Evolutionary conservation across 768 basidiomycete genomes (phyloP).

Genomic region (Phaeotremella skinneri): DNA sequence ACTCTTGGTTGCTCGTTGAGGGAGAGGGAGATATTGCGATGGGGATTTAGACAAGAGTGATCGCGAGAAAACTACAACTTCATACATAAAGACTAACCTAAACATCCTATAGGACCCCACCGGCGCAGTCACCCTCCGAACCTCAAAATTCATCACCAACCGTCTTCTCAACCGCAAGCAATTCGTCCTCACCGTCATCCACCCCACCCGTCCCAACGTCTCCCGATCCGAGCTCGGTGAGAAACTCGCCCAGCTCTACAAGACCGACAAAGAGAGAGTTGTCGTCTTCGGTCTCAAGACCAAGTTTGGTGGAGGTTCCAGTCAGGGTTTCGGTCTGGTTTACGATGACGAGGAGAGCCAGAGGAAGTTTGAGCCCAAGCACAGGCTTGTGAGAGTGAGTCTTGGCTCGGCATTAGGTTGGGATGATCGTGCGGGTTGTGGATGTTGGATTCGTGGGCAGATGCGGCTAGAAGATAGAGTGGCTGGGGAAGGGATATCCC

Average conservation of each 20-base stretch:
- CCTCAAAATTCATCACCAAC: slow-evolving; percentile 99
- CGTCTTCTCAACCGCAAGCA: slow-evolving; percentile 92
- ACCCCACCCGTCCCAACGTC: slow-evolving; percentile 93
- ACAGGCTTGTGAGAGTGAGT: slow-evolving; percentile 90
- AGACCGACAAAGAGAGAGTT: slow-evolving; percentile 83
- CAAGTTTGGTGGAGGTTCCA: slow-evolving; percentile 95
- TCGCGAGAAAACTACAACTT: background rate
- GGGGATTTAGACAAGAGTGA: background rate
- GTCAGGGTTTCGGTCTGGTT: slow-evolving; percentile 94
- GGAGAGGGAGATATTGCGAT: background rate
- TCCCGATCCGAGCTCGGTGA: slow-evolving; percentile 86
- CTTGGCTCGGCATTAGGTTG: background rate
- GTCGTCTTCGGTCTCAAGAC: slow-evolving; percentile 91
- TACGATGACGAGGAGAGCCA: slow-evolving; percentile 94
- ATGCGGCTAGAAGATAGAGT: too few relatives aligned
- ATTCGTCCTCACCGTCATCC: slow-evolving; percentile 70
- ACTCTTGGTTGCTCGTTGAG: background rate
- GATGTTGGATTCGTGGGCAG: too few relatives aligned
- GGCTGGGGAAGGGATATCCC: too few relatives aligned
- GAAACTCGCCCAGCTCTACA: slow-evolving; percentile 89
- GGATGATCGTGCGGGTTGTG: too few relatives aligned
- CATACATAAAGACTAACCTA: background rate
- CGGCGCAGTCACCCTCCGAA: slow-evolving; percentile 90
- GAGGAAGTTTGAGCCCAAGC: slow-evolving; percentile 95
- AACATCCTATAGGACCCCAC: slow-evolving; percentile 39